These are phyloP conservation scores for Ailanthus altissimus DNA, from an alignment of 345 rosid species.

Conservation along the genomic window DNA sequence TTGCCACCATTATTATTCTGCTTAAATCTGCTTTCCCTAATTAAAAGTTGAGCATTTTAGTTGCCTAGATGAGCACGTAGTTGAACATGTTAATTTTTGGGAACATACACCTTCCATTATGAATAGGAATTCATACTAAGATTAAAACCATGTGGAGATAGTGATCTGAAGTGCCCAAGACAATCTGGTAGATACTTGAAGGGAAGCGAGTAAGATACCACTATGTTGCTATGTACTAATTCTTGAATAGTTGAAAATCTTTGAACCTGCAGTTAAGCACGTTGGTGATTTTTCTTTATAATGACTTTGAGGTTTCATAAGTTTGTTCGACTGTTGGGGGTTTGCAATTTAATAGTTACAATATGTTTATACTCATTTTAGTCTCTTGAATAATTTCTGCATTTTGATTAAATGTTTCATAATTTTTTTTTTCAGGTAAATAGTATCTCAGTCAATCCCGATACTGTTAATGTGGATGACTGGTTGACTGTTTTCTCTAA, in stretches of 20 bases:
- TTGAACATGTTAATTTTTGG: neutral
- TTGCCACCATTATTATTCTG: conserved; percentile 14
- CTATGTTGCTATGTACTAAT: neutral
- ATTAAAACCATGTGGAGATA: neutral
- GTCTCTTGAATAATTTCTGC: conserved; percentile 14
- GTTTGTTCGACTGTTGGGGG: conserved; percentile 4
- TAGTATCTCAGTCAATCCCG: conserved; percentile 30
- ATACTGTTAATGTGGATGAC: conserved; percentile 38
- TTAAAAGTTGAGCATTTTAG: conserved; percentile 10
- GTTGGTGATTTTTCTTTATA: neutral
- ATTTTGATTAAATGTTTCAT: conserved; percentile 18
- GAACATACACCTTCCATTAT: neutral
- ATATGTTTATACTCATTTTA: neutral
- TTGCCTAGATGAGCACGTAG: conserved; percentile 3
- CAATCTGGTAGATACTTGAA: neutral
- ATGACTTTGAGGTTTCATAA: neutral
- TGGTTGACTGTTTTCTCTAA: conserved; percentile 51
- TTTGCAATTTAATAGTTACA: neutral
- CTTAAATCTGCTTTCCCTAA: conserved; percentile 8
- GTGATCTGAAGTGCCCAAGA: neutral
- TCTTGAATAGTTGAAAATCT: conserved; percentile 7
- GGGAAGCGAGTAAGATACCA: neutral
- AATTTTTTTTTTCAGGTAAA: conserved; percentile 53
- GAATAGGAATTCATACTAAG: neutral
- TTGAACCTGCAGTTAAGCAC: neutral